A percentile compares a stretch with the other conserved stretches of the same genome.
phyloP scores from a whole-genome alignment of 495 filamentous ascomycete species.

The Hapsidospora chrysogenum region DNA sequence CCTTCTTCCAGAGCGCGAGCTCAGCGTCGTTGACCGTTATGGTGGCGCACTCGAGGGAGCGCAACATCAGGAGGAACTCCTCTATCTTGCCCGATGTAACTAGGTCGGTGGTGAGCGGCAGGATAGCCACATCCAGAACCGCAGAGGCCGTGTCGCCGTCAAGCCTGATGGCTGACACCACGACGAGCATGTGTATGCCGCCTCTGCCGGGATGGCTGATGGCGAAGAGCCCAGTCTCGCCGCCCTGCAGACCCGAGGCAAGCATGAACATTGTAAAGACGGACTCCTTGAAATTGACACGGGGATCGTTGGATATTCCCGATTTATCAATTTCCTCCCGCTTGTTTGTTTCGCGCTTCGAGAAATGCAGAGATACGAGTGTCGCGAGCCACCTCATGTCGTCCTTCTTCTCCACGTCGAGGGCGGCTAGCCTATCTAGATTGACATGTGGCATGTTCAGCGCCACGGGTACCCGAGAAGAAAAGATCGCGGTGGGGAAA shows the following conservation, averaged over 20 bases:
- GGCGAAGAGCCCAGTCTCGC: slow-evolving; percentile 17
- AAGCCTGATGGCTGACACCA: slow-evolving; percentile 21
- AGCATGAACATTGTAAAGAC: slow-evolving; percentile 27
- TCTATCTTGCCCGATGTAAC: slow-evolving; percentile 9
- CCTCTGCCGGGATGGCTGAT: slow-evolving; percentile 12
- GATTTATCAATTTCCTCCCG: slow-evolving; percentile 4
- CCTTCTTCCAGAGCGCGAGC: slow-evolving; percentile 30
- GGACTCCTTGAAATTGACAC: slow-evolving; percentile 31
- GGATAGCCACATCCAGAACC: slow-evolving; percentile 28
- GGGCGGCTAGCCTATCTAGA: slow-evolving; percentile 22
- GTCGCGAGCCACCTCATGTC: slow-evolving; percentile 17
- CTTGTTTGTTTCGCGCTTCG: slow-evolving; percentile 19
- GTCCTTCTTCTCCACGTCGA: slow-evolving; percentile 12
- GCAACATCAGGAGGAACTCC: slow-evolving; percentile 13
- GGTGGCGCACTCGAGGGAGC: slow-evolving; percentile 8
- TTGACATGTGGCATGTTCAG: slow-evolving; percentile 24
- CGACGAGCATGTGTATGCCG: slow-evolving; percentile 21
- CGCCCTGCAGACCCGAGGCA: slow-evolving; percentile 21
- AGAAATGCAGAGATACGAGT: slow-evolving; percentile 19
- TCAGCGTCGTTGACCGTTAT: slow-evolving; percentile 24
- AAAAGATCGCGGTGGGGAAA: slow-evolving; percentile 10
- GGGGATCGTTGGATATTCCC: slow-evolving; percentile 7
- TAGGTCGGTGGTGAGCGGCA: slow-evolving; percentile 21
- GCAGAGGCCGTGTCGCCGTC: slow-evolving; percentile 22
- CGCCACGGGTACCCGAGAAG: slow-evolving; percentile 8